Percentiles rank a stretch among this genome's conserved stretches.
These are phyloP conservation scores for Colletotrichum eremochloae DNA, from an alignment of 2,329 filamentous ascomycete genomes.

Conservation along the genomic window DNA sequence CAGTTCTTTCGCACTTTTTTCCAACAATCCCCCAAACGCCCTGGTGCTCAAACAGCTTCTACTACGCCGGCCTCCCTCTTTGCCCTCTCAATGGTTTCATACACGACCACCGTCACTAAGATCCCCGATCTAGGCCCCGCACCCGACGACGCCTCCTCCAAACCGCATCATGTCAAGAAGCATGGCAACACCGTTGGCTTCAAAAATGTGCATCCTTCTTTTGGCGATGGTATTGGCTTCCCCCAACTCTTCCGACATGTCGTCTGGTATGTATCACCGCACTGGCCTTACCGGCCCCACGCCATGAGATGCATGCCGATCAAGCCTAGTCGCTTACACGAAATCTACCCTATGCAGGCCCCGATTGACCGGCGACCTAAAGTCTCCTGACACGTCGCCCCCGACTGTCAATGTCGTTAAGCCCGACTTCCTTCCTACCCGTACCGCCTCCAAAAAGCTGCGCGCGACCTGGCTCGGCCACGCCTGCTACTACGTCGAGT, in stretches of 20 bases:
- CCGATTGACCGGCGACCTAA: conserved; percentile 56
- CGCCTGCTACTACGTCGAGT: conserved; percentile 94
- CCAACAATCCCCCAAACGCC: conserved; percentile 18
- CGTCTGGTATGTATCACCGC: conserved; percentile 51
- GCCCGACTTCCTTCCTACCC: conserved; percentile 75
- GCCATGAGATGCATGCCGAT: background rate
- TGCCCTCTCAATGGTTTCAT: conserved; percentile 42
- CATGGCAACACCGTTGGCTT: conserved; percentile 59
- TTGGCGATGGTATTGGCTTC: conserved; percentile 42
- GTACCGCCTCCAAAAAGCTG: conserved; percentile 69
- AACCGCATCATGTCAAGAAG: conserved; percentile 63
- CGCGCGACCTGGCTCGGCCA: conserved; percentile 96
- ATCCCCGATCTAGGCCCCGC: conserved; percentile 51
- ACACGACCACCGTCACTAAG: conserved; percentile 51
- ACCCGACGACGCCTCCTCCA: conserved; percentile 58
- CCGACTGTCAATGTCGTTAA: conserved; percentile 76
- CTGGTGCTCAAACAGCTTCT: conserved; percentile 37
- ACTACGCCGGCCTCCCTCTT: conserved; percentile 30
- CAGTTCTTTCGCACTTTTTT: conserved; percentile 30
- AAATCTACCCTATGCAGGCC: conserved; percentile 47
- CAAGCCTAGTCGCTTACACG: conserved; percentile 29
- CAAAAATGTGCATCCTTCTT: conserved; percentile 66
- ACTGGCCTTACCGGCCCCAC: background rate
- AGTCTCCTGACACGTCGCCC: conserved; percentile 71
- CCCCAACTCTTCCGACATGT: conserved; percentile 50